Evolutionary conservation across 352 stramenopile genomes (phyloP).

Genomic region (Peronospora belbahrii): DNA sequence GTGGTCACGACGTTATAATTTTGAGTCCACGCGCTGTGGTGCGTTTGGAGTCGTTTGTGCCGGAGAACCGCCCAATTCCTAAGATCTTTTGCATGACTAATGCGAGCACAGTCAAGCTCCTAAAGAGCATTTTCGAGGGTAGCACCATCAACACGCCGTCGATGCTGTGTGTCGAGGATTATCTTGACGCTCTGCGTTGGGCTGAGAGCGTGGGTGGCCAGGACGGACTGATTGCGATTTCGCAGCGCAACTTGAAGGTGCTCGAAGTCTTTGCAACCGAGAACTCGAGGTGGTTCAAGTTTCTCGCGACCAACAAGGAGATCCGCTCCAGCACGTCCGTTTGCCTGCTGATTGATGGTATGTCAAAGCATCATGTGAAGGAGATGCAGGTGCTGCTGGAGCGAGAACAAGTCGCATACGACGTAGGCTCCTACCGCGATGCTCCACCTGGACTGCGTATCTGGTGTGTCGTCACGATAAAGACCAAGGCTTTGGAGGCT

Average conservation of each 20-base stretch:
- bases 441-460: conserved; percentile 96
- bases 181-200: conserved; percentile 97
- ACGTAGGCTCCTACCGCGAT: conserved; percentile 98
- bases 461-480: conserved; percentile 98
- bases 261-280: conserved; percentile 95
- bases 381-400: conserved; percentile 94
- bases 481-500: conserved; percentile 95
- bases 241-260: conserved; percentile 91
- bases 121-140: conserved; percentile 94
- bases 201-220: conserved; percentile 92
- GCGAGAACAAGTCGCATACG: conserved; percentile 92
- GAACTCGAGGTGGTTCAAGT: conserved; percentile 94
- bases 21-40: conserved; percentile 94
- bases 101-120: conserved; percentile 90
- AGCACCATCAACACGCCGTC: conserved; percentile 99
- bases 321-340: conserved; percentile 96
- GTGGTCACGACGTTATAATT: conserved; percentile 96
- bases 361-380: conserved; percentile 93
- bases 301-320: conserved; percentile 91
- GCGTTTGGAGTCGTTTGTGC: conserved; percentile 92
- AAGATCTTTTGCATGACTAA: conserved; percentile 99
- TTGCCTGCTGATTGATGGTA: conserved; percentile 92
- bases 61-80: conserved; percentile 84
- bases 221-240: conserved; percentile 90
- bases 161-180: conserved; percentile 99